A percentile compares a stretch with the other conserved stretches of the same genome.
Conservation (phyloP, 2,329 filamentous ascomycete genomes). For the Trichoderma sp. region DNA sequence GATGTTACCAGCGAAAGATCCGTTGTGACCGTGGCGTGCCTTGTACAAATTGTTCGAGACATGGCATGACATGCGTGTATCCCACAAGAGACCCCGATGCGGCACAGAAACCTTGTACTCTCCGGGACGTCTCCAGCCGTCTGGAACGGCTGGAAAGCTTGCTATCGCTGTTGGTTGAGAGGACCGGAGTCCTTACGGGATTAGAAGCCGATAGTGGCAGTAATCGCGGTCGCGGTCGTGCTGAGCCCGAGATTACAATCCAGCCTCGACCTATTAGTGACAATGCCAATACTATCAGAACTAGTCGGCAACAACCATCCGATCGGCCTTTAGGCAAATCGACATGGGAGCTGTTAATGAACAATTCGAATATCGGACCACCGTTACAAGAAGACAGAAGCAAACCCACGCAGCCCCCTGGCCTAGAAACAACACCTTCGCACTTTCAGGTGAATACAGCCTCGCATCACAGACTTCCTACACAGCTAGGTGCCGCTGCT, state of each 20-base stretch:
- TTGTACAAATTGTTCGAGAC: not conserved
- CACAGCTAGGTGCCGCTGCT: not conserved
- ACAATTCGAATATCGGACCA: not conserved
- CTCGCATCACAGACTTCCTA: not conserved
- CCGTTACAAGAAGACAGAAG: not conserved
- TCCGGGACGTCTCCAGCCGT: not conserved
- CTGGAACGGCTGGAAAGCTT: not conserved
- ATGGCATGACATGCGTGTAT: not conserved
- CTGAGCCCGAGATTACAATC: not conserved
- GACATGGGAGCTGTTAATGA: not conserved
- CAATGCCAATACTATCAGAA: not conserved
- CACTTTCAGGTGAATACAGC: not conserved
- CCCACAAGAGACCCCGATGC: not conserved
- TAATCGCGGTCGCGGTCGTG: not conserved
- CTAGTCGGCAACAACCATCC: not conserved
- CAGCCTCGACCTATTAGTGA: not conserved
- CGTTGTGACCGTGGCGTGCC: not conserved
- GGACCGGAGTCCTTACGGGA: not conserved
- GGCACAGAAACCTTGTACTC: not conserved
- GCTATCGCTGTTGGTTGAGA: not conserved
- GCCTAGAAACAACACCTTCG: not conserved
- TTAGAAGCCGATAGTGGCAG: not conserved
- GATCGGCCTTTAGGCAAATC: not conserved
- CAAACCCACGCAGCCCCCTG: not conserved
- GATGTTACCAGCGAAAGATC: not conserved